These are phyloP conservation scores for Actinomucor elegans DNA, from an alignment of 371 early-diverging fungal genomes.

Conservation along the genomic window DNA sequence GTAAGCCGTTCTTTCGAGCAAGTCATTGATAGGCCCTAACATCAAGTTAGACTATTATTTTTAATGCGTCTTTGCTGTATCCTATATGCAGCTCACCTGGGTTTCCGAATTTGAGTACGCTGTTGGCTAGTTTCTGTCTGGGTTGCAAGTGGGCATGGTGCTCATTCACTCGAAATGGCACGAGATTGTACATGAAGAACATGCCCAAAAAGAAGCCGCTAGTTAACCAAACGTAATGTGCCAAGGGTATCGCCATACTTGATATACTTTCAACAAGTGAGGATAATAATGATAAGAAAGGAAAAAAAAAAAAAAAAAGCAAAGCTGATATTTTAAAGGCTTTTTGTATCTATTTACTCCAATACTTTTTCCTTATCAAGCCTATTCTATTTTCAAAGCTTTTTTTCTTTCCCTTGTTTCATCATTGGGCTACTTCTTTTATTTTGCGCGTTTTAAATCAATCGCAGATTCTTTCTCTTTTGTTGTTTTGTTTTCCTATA, in stretches of 20 bases:
- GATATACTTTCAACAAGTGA: background rate
- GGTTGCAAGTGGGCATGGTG: background rate
- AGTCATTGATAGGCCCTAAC: constrained; percentile 51
- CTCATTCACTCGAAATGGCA: constrained; percentile 3
- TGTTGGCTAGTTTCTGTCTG: constrained; percentile 2
- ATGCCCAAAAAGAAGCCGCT: constrained; percentile 28
- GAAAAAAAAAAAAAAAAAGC: background rate
- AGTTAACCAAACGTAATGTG: constrained; percentile 12
- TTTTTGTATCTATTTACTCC: no score
- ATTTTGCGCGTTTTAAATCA: no score
- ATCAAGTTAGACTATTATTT: background rate
- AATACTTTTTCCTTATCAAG: no score
- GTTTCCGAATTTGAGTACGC: constrained; percentile 39
- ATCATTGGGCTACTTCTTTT: no score
- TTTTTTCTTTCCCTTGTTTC: no score
- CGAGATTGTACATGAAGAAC: constrained; percentile 16
- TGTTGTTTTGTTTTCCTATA: no score
- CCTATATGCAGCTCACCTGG: constrained; percentile 32
- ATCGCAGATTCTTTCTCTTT: no score
- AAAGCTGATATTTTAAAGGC: no score
- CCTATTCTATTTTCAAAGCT: no score
- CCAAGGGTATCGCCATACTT: constrained; percentile 6
- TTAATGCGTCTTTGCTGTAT: no score
- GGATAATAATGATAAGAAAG: background rate
- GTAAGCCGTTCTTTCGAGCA: constrained; percentile 52